These are phyloP conservation scores for Diversispora epigaea DNA, from an alignment of 192 early-diverging fungal species.

Conservation along the genomic window DNA sequence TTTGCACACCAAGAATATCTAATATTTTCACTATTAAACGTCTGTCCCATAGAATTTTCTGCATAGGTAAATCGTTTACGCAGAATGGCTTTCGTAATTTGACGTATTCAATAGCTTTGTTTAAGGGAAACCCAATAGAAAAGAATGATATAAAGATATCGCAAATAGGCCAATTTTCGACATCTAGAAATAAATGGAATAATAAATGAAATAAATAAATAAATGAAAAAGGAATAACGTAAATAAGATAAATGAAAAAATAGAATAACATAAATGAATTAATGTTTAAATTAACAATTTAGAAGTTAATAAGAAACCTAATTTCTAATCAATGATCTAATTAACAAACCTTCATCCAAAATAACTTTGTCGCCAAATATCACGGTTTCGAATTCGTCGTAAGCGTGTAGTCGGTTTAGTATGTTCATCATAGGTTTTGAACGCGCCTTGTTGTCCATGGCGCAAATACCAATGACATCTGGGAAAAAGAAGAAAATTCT, in stretches of 20 bases:
- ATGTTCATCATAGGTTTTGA: constrained; percentile 97
- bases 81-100: constrained; percentile 80
- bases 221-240: not conserved
- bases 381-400: constrained; percentile 74
- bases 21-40: constrained; percentile 83
- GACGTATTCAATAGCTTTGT: constrained; percentile 90
- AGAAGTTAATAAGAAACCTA: no score
- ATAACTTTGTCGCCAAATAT: constrained; percentile 98
- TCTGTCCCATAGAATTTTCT: constrained; percentile 85
- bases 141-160: constrained; percentile 98
- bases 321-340: no score
- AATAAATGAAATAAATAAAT: not conserved
- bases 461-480: constrained; percentile 82
- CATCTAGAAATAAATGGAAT: constrained; percentile 46
- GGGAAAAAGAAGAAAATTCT: not conserved
- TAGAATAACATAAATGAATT: not conserved
- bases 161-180: constrained; percentile 88
- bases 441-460: constrained; percentile 91
- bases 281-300: not conserved
- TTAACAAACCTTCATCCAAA: constrained; percentile 76
- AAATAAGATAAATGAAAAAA: not conserved
- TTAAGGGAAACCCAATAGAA: constrained; percentile 87
- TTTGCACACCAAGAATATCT: constrained; percentile 76
- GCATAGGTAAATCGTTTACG: constrained; percentile 90
- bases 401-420: constrained; percentile 64